These are phyloP conservation scores for Crithidia sp. DNA, from an alignment of 208 protist species.

Conservation along the genomic window DNA sequence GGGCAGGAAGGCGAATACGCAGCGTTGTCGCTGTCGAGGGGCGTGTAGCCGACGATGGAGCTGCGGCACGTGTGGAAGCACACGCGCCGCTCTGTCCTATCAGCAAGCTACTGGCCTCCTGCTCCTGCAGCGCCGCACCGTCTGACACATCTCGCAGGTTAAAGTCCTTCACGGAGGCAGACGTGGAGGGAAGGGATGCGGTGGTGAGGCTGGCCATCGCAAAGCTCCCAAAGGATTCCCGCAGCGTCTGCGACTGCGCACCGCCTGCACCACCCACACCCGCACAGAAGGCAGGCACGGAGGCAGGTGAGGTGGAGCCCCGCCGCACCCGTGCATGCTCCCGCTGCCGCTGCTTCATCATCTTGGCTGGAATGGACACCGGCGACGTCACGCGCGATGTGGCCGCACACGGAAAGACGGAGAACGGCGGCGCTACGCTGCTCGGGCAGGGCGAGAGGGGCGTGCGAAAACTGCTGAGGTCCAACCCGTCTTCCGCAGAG, in stretches of 20 bases:
- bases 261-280: background rate
- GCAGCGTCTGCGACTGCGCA: background rate
- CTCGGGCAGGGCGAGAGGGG: conserved; percentile 44
- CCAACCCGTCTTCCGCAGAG: background rate
- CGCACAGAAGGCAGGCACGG: too few relatives aligned
- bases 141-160: background rate
- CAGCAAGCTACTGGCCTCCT: too few relatives aligned
- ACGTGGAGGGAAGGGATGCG: background rate
- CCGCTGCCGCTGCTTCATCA: conserved; percentile 18
- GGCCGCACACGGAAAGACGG: conserved; percentile 28
- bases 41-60: background rate
- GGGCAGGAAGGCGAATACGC: background rate
- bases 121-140: too few relatives aligned
- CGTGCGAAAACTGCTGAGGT: conserved; percentile 25
- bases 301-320: background rate
- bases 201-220: conserved; percentile 3
- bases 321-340: conserved; percentile 7
- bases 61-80: background rate
- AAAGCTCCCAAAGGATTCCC: conserved; percentile 7
- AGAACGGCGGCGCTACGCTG: conserved; percentile 42
- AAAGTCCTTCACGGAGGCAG: background rate
- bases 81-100: background rate
- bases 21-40: background rate
- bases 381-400: conserved; percentile 12
- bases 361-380: conserved; percentile 17